Conservation (phyloP, 495 filamentous ascomycete genomes). For the Tuber borchii region DNA sequence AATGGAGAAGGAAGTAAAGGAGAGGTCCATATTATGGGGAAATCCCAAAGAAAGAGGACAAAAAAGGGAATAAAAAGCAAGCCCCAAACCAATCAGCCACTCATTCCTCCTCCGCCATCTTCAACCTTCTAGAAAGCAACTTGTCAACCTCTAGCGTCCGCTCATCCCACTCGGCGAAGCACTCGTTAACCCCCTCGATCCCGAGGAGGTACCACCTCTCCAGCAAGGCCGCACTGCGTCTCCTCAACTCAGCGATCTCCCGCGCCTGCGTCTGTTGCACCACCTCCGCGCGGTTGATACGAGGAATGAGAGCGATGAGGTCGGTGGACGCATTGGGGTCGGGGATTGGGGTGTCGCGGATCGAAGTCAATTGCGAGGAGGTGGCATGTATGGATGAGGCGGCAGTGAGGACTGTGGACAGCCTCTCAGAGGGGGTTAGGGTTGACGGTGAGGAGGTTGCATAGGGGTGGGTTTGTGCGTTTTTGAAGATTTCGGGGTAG, state of each 20-base stretch:
- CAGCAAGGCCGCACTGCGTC: conserved; percentile 64
- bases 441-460: conserved; percentile 28
- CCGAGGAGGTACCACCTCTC: conserved; percentile 71
- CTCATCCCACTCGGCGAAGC: conserved; percentile 41
- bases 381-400: conserved; percentile 67
- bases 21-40: neutral
- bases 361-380: conserved; percentile 70
- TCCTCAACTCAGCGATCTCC: conserved; percentile 63
- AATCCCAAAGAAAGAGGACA: neutral
- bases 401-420: conserved; percentile 63
- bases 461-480: conserved; percentile 34
- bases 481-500: conserved; percentile 32
- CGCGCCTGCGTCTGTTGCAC: conserved; percentile 64
- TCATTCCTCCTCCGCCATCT: conserved; percentile 1
- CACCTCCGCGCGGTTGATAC: conserved; percentile 59
- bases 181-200: conserved; percentile 38
- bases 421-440: conserved; percentile 47
- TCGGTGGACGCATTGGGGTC: conserved; percentile 58
- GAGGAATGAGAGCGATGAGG: conserved; percentile 63
- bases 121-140: conserved; percentile 38
- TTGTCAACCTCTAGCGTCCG: conserved; percentile 40
- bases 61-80: neutral
- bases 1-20: neutral
- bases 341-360: conserved; percentile 70
- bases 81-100: neutral